Percentiles rank a stretch among this genome's conserved stretches.
Evolutionary conservation across 495 filamentous ascomycete species (phyloP).

Genomic region (Podospora comata): DNA sequence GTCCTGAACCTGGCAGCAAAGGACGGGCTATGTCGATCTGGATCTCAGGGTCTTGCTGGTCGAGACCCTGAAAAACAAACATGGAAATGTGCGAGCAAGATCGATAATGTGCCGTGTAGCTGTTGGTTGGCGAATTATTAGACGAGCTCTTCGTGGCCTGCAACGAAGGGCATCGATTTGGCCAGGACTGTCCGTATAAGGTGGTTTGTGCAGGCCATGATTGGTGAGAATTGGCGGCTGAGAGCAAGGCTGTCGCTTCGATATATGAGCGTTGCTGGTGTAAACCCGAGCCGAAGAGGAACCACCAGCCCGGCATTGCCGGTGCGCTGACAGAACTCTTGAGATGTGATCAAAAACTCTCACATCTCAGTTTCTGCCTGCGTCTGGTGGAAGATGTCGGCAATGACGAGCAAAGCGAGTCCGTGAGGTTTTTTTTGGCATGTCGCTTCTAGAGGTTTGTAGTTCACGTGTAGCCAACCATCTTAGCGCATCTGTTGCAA

Average conservation of each 20-base stretch:
- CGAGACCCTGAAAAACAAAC: background rate
- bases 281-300: background rate
- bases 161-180: background rate
- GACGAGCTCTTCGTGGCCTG: background rate
- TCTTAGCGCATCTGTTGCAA: constrained; percentile 68
- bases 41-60: background rate
- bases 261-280: background rate
- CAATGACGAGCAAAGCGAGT: background rate
- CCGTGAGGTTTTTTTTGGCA: background rate
- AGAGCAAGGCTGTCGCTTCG: background rate
- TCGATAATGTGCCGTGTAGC: background rate
- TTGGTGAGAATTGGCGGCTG: background rate
- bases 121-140: background rate
- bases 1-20: background rate
- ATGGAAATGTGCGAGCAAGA: background rate
- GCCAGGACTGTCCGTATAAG: background rate
- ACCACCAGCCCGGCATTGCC: background rate
- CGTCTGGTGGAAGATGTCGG: background rate
- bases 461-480: constrained; percentile 67
- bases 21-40: background rate
- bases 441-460: background rate
- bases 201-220: background rate
- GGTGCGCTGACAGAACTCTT: background rate
- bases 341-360: background rate
- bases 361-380: background rate